Percentiles rank a stretch among this genome's conserved stretches.
Evolutionary conservation across 2,329 filamentous ascomycete species (phyloP).

Genomic region (Ophiocordyceps camponoti-saundersi): DNA sequence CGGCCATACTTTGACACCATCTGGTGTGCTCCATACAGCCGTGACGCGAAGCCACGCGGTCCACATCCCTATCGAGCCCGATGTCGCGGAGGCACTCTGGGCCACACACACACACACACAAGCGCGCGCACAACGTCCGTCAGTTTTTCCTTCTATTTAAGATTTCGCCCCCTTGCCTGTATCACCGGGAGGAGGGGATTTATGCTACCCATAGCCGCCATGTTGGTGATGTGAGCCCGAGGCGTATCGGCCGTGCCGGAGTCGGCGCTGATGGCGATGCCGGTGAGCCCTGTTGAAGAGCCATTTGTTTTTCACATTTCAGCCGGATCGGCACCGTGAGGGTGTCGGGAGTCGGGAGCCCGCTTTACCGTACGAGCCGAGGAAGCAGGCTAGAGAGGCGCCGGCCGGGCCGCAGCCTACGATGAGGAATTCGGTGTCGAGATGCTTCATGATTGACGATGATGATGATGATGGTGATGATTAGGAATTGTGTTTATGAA

Average conservation of each 20-base stretch:
- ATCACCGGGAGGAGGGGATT: too few species aligned
- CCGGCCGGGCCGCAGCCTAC: constrained; percentile 36
- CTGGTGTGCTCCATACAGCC: constrained; percentile 29
- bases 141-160: too few species aligned
- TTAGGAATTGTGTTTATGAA: too few species aligned
- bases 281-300: constrained; percentile 21
- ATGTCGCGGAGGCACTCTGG: constrained; percentile 36
- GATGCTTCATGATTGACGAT: too few species aligned
- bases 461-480: too few species aligned
- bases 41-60: constrained; percentile 17
- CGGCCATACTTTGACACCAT: constrained; percentile 35
- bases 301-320: neutral
- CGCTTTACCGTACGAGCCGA: constrained; percentile 26
- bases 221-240: constrained; percentile 43
- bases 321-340: too few species aligned
- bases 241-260: constrained; percentile 37
- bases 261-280: constrained; percentile 33
- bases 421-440: constrained; percentile 21
- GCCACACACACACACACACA: too few species aligned
- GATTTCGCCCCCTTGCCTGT: too few species aligned
- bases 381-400: constrained; percentile 34
- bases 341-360: neutral
- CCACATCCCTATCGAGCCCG: constrained; percentile 24
- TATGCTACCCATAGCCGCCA: constrained; percentile 27
- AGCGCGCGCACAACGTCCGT: too few species aligned